Evolutionary conservation across 2,329 filamentous ascomycete genomes (phyloP).

Genomic region (Diplodia scrobiculata): DNA sequence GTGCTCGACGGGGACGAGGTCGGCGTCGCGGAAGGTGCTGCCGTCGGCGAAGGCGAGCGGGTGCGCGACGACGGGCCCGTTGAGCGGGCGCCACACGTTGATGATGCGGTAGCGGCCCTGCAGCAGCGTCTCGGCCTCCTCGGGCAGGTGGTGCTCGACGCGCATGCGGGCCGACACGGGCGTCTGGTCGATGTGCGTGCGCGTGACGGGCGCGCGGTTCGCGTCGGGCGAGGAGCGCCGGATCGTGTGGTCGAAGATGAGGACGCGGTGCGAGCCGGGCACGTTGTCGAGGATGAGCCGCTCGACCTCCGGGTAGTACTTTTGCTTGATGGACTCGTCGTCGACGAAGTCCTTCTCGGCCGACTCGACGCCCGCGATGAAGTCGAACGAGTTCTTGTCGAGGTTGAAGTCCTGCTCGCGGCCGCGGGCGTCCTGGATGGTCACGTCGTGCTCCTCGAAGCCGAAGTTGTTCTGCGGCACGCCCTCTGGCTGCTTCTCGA

Average conservation of each 20-base stretch:
- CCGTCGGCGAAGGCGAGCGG: constrained; percentile 63
- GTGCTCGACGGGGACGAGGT: constrained; percentile 73
- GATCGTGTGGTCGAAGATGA: constrained; percentile 87
- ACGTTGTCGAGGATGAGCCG: constrained; percentile 67
- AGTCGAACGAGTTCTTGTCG: constrained; percentile 73
- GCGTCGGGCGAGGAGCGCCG: constrained; percentile 65
- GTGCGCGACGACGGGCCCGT: constrained; percentile 58
- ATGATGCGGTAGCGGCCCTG: constrained; percentile 75
- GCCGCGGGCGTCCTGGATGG: constrained; percentile 73
- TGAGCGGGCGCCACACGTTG: constrained; percentile 77
- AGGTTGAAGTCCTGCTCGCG: constrained; percentile 66
- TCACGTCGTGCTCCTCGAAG: constrained; percentile 52
- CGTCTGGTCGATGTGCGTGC: constrained; percentile 85
- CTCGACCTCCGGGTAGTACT: constrained; percentile 87
- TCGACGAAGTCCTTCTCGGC: constrained; percentile 64
- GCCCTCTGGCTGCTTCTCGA: constrained; percentile 64
- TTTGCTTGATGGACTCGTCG: constrained; percentile 66
- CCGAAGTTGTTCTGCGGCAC: constrained; percentile 67
- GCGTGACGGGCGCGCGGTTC: constrained; percentile 67
- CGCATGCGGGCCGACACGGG: constrained; percentile 64
- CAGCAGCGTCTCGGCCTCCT: constrained; percentile 64
- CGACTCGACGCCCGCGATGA: constrained; percentile 61
- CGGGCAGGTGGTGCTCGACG: constrained; percentile 65
- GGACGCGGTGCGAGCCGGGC: constrained; percentile 65
- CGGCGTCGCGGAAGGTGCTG: constrained; percentile 58